A percentile compares a stretch with the other conserved stretches of the same genome.
Conservation (phyloP, 1,139 yeast genomes). For the Suhomyces coccinellae region DNA sequence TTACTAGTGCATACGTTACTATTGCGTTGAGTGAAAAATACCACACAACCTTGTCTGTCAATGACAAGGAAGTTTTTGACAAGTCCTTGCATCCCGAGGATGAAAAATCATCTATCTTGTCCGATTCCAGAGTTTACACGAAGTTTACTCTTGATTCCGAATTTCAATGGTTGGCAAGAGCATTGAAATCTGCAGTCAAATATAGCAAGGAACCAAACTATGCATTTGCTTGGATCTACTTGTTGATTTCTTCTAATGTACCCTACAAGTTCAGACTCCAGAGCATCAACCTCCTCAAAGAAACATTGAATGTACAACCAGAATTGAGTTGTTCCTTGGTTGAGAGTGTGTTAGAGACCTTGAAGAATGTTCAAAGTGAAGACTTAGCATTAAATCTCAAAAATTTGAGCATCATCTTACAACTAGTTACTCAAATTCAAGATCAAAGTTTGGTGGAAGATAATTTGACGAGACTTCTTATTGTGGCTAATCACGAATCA, state of each 20-base stretch:
- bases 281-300: constrained; percentile 29
- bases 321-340: constrained; percentile 19
- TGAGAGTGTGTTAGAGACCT: constrained; percentile 17
- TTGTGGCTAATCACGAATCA: constrained; percentile 53
- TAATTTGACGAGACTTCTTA: constrained; percentile 44
- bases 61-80: constrained; percentile 19
- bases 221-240: constrained; percentile 45
- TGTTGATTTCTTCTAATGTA: constrained; percentile 39
- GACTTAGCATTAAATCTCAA: constrained; percentile 22
- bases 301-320: constrained; percentile 21
- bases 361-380: constrained; percentile 17
- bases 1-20: constrained; percentile 50
- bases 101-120: constrained; percentile 47
- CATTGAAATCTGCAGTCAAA: constrained; percentile 30
- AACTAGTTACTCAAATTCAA: constrained; percentile 42
- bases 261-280: constrained; percentile 32
- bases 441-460: constrained; percentile 23
- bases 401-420: constrained; percentile 43
- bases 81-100: constrained; percentile 29
- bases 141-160: constrained; percentile 49
- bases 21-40: constrained; percentile 19
- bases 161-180: constrained; percentile 52
- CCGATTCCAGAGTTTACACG: constrained; percentile 47
- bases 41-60: constrained; percentile 9
- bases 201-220: constrained; percentile 16